Evolutionary conservation across 169 alveolate species (phyloP).

Genomic region (Cryptosporidium bovis): DNA sequence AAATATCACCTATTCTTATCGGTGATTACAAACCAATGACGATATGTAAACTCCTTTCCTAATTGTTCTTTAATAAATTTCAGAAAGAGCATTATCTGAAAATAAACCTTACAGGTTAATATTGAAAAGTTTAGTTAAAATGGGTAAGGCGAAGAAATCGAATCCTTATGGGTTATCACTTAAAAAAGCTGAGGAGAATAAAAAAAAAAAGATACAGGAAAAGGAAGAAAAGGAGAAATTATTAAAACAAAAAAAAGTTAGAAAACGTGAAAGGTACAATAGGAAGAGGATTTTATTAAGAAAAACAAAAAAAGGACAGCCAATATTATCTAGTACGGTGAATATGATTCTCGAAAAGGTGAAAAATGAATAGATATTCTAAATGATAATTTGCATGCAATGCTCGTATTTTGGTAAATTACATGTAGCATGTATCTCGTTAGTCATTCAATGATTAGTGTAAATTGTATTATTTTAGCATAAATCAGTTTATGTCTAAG

Average conservation of each 20-base stretch:
- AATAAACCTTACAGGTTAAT: no score
- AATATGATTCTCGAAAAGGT: constrained; percentile 33
- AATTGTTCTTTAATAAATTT: no score
- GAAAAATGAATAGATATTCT: constrained; percentile 55
- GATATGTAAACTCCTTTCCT: no score
- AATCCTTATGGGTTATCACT: constrained; percentile 47
- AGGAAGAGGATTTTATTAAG: constrained; percentile 28
- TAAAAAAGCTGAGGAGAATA: constrained; percentile 47
- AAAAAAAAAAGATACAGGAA: constrained; percentile 4
- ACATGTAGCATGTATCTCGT: constrained; percentile 1
- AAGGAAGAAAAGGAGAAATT: not conserved
- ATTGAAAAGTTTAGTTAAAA: not conserved
- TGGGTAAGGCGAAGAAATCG: constrained; percentile 16
- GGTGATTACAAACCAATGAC: no score
- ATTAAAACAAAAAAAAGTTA: constrained; percentile 48
- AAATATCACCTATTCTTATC: no score
- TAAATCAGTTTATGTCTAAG: no score
- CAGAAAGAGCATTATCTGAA: no score
- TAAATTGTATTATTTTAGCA: not conserved
- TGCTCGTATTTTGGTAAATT: constrained; percentile 2
- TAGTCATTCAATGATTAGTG: constrained; percentile 35
- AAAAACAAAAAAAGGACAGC: constrained; percentile 68
- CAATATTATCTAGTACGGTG: constrained; percentile 46
- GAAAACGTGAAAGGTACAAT: constrained; percentile 69
- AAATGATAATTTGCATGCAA: constrained; percentile 24